Evolutionary conservation across 1,139 yeast species (phyloP), one percentile per base, ranked within the genome.

Genomic region (Sugiyamaella paludigena): DNA sequence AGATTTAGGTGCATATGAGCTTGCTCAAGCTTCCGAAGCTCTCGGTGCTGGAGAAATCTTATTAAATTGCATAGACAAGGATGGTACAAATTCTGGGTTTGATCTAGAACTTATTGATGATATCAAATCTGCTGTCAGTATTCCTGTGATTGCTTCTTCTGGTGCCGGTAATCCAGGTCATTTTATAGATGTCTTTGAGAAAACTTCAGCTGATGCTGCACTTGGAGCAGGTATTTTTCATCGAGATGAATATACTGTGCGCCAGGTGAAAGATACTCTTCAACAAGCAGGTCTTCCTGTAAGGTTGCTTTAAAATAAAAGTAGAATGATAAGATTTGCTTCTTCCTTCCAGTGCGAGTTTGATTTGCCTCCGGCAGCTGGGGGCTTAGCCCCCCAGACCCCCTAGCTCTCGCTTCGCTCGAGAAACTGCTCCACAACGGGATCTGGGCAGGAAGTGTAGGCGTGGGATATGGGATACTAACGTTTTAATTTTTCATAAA

Each of bases 171-270:
- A 74, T 35, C 98, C 98, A 2, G 78, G 74, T 50, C 98, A 92
- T 70, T 92, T 92, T 66, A 80, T 79, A 56, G 88, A 91, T 57
- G 98, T 88, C 0, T 92, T 92, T 64, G 75, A 75, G 45, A 76
- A 82, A 40, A 88, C 97, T 28, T 77, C 80, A 2, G 84, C 92
- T 1, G 98, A 92, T 70, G 98, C 98, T 42, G 98, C 98, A 10
- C 75, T 92, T 47, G 98, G 98, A 29, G 98, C 98, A 2, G 98
- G 98, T 40, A 84, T 92, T 81, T 92, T 92, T 74, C 98, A 92
- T 73, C 77, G 98, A 63, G 92, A 86, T 27, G 98, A 91, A 62
- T 92, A 84, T 67, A 83, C 87, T 12, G 98, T 92, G 11, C 77
- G 78, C 48, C 84, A 89, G 47, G 96, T 92, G 38, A 92, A 92